A percentile compares a stretch with the other conserved stretches of the same genome.
These are phyloP conservation scores for Xylaria polymorpha DNA, from an alignment of 2,329 filamentous ascomycete genomes.

Conservation along the genomic window DNA sequence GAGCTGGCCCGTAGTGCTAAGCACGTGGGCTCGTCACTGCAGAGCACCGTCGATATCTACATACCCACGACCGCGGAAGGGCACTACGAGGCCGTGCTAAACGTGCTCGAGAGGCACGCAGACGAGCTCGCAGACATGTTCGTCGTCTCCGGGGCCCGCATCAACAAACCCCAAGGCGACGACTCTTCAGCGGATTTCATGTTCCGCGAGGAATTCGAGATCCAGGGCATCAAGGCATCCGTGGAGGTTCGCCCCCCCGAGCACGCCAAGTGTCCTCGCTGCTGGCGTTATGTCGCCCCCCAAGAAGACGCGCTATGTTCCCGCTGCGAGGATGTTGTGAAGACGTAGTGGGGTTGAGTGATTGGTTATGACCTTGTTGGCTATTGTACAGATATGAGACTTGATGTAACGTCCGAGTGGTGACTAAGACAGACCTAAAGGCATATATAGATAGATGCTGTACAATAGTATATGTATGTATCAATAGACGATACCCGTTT, in stretches of 20 bases:
- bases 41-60: conserved; percentile 74
- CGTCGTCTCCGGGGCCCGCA: conserved; percentile 62
- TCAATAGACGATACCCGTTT: conserved; percentile 31
- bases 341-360: not conserved
- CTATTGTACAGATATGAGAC: not conserved
- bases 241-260: conserved; percentile 62
- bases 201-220: conserved; percentile 58
- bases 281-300: conserved; percentile 88
- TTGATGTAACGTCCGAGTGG: too few species aligned
- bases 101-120: conserved; percentile 54
- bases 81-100: conserved; percentile 1
- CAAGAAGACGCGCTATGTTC: conserved; percentile 74
- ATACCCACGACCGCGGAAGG: conserved; percentile 50
- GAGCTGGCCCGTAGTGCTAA: conserved; percentile 79
- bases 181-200: conserved; percentile 29
- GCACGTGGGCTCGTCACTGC: conserved; percentile 81
- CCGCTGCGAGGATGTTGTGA: conserved; percentile 76
- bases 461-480: conserved; percentile 25
- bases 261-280: conserved; percentile 81
- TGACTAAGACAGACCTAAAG: not conserved
- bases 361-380: too few species aligned
- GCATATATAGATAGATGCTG: conserved; percentile 4
- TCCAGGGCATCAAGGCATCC: conserved; percentile 51
- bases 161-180: conserved; percentile 42
- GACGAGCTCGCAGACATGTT: conserved; percentile 72